Conservation (phyloP, 805 yeast species). For the Candida quercuum region DNA sequence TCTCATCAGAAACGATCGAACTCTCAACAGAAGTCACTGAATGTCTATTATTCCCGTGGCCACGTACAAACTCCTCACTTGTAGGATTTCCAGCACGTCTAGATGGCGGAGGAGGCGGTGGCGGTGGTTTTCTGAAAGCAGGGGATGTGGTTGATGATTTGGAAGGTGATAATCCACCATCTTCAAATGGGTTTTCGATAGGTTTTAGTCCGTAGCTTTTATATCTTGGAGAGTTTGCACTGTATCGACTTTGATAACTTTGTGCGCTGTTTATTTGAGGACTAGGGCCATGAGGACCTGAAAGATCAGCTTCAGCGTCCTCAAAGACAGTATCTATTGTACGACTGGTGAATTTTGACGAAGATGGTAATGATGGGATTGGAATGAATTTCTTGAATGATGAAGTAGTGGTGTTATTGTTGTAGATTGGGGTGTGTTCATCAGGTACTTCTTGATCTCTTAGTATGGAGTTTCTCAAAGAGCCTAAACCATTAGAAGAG, state of each 20-base stretch:
- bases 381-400: neutral
- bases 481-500: conserved; percentile 6
- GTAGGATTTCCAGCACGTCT: conserved; percentile 9
- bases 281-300: no score
- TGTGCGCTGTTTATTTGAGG: neutral
- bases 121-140: conserved; percentile 1
- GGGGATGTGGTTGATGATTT: neutral
- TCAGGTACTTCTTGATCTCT: conserved; percentile 9
- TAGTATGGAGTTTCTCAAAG: conserved; percentile 12
- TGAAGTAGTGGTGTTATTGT: conserved; percentile 1
- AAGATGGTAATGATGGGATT: neutral
- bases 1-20: conserved; percentile 21
- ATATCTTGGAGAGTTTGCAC: conserved; percentile 11
- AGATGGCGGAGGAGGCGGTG: conserved; percentile 21
- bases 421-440: conserved; percentile 6
- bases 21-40: conserved; percentile 19
- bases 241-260: conserved; percentile 4
- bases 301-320: conserved; percentile 16
- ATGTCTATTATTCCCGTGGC: conserved; percentile 18
- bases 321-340: conserved; percentile 24
- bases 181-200: conserved; percentile 19
- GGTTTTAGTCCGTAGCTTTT: conserved; percentile 14
- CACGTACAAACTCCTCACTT: conserved; percentile 7
- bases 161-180: neutral
- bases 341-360: conserved; percentile 2